Base-by-base conservation (phyloP, 1,284 basidiomycete genomes). In the Schizopora paradoxa region DNA sequence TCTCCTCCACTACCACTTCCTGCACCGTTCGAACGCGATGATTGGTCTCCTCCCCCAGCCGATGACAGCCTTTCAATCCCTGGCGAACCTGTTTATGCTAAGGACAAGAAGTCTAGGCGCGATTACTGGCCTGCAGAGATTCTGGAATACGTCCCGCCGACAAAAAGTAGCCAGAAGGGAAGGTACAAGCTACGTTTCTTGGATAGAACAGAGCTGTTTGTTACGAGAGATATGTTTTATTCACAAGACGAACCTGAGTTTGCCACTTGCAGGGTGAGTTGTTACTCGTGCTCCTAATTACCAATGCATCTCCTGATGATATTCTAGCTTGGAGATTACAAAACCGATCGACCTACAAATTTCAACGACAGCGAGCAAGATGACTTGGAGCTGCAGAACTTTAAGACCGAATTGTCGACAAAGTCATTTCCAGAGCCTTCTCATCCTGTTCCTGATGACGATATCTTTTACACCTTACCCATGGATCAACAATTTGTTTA, bases 81-180 rank as follows among this genome's bases (percentile, higher is more conserved):
- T 3, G 84, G 82, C 1, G 84, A 87, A 58, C 61, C 76, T 1
- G 63, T 86, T 2, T 63, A 85, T 7, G 78, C 63, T 18, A 65
- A 56, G 41, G 56, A 53, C 7, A 65, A 55, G 38, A 56, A 52
- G 8, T 50, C 58, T 3, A 53, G 52, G n/a, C 61, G 59, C 1
- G 52, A 61, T 18, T 82, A 77, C 54, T 87, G 84, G 84, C 82
- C 84, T 5, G 84, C 79, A 2, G 65, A 67, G 56, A 62, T 87
- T 35, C 56, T 77, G n/a, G 64, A 55, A 2, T 84, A 79, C 54
- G 49, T 76, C 19, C 66, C 69, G n/a, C 69, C 77, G 4, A 58
- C 54, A 32, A 64, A 62, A 11, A 60, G 59, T 1, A 59, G 32
- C 7, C 54, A 58, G 6, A 64, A 60, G 41, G 54, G 65, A 47